Evolutionary conservation across 345 rosid genomes (phyloP).

Genomic region (Hibiscus trionum): DNA sequence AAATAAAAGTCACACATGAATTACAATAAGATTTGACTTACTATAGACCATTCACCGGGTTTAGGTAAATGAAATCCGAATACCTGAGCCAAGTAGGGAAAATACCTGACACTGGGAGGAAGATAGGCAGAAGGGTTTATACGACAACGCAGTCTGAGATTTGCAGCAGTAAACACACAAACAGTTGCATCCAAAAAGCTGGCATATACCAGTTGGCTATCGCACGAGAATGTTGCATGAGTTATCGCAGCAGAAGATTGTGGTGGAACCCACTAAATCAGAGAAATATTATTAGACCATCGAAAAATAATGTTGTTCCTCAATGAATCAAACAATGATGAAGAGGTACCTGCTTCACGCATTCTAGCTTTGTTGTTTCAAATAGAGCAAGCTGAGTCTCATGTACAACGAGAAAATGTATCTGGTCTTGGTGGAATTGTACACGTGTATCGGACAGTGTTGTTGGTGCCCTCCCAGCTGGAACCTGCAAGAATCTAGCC

Average conservation of each 20-base stretch:
- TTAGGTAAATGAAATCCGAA: too few relatives aligned
- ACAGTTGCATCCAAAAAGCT: slow-evolving; percentile 79
- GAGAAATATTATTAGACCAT: neutral
- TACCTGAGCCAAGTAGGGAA: neutral
- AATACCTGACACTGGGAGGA: slow-evolving; percentile 70
- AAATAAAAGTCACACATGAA: too few relatives aligned
- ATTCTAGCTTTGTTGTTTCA: slow-evolving; percentile 79
- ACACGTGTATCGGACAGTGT: slow-evolving; percentile 80
- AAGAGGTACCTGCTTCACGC: slow-evolving; percentile 64
- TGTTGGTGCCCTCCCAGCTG: slow-evolving; percentile 53
- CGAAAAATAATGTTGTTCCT: neutral
- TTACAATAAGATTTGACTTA: too few relatives aligned
- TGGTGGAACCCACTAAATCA: slow-evolving; percentile 60
- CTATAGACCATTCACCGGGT: too few relatives aligned
- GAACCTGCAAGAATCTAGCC: slow-evolving; percentile 56
- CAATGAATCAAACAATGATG: neutral
- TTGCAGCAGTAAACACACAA: slow-evolving; percentile 67
- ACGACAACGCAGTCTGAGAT: slow-evolving; percentile 74
- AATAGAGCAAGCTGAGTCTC: slow-evolving; percentile 87
- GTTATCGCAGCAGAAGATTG: slow-evolving; percentile 75
- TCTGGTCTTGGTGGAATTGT: slow-evolving; percentile 92
- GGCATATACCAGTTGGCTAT: slow-evolving; percentile 83
- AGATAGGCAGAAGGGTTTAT: slow-evolving; percentile 71
- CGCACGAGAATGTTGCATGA: slow-evolving; percentile 87
- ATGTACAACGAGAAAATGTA: slow-evolving; percentile 84